Evolutionary conservation across 805 yeast species (phyloP).

Genomic region (Saccharomycopsis synnaedendra): DNA sequence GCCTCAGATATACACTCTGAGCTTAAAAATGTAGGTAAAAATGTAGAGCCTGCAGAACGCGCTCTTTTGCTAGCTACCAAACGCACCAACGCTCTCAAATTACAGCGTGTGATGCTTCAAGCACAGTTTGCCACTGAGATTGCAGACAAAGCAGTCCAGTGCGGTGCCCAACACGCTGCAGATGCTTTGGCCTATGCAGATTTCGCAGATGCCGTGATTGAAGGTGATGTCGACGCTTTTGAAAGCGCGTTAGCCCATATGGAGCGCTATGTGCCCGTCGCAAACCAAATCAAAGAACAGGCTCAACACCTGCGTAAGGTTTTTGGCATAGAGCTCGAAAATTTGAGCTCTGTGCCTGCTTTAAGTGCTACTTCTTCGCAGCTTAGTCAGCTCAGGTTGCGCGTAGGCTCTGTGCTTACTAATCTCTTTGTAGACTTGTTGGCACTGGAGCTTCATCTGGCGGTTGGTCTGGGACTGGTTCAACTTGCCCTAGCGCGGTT

Average conservation of each 20-base stretch:
- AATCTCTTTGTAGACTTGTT: conserved; percentile 35
- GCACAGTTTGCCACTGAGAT: conserved; percentile 23
- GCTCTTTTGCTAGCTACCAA: conserved; percentile 22
- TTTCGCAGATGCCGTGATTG: conserved; percentile 43
- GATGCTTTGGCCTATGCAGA: conserved; percentile 48
- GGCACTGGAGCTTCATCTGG: too few species aligned
- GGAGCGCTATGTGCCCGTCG: conserved; percentile 10
- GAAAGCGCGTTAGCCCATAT: conserved; percentile 24
- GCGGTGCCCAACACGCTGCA: conserved; percentile 22
- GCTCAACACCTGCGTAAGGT: neutral
- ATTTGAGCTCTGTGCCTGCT: conserved; percentile 30
- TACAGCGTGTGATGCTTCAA: conserved; percentile 54
- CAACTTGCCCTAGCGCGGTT: conserved; percentile 29
- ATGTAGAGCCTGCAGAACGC: conserved; percentile 20
- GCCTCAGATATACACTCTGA: conserved; percentile 19
- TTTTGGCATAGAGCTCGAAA: neutral
- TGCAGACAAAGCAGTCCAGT: conserved; percentile 37
- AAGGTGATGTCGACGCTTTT: conserved; percentile 37
- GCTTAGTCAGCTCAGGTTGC: conserved; percentile 43
- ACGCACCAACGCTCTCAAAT: conserved; percentile 44
- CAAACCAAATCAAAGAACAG: conserved; percentile 23
- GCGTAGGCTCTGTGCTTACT: conserved; percentile 60
- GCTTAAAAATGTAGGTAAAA: conserved; percentile 30
- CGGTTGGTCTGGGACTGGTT: conserved; percentile 18
- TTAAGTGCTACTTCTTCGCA: conserved; percentile 31